These are phyloP conservation scores for Penicillium canescens DNA, from an alignment of 495 filamentous ascomycete species.

Conservation along the genomic window DNA sequence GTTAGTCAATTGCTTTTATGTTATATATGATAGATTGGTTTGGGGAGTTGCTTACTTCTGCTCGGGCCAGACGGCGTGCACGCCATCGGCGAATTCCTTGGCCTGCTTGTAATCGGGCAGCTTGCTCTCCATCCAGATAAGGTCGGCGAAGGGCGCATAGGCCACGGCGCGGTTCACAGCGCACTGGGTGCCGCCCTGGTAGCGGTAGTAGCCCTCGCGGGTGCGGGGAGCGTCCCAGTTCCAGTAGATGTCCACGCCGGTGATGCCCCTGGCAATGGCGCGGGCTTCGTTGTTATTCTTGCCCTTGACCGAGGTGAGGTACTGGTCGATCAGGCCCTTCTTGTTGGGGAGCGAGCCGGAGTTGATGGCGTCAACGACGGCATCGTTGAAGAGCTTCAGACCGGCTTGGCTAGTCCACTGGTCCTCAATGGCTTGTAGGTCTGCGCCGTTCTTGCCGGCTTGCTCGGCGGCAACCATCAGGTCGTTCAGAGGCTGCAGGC, in stretches of 20 bases:
- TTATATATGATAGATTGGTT: too few species aligned
- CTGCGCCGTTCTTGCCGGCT: slow-evolving; percentile 74
- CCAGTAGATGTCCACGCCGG: slow-evolving; percentile 82
- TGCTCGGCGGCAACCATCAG: slow-evolving; percentile 86
- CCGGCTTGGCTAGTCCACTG: slow-evolving; percentile 78
- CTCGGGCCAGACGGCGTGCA: slow-evolving; percentile 93
- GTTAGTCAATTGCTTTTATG: neutral
- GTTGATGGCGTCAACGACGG: slow-evolving; percentile 81
- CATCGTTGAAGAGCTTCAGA: slow-evolving; percentile 89
- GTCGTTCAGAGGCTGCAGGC: slow-evolving; percentile 80
- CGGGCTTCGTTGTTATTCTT: slow-evolving; percentile 85
- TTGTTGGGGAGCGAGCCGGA: slow-evolving; percentile 65
- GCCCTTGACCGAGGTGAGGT: slow-evolving; percentile 65
- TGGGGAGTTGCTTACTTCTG: slow-evolving; percentile 68
- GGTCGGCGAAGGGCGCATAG: slow-evolving; percentile 90
- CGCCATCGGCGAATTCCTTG: slow-evolving; percentile 89
- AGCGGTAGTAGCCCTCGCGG: slow-evolving; percentile 90
- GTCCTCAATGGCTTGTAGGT: slow-evolving; percentile 92
- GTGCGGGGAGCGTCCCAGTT: slow-evolving; percentile 93
- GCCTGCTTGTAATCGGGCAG: slow-evolving; percentile 91
- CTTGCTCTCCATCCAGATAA: slow-evolving; percentile 99
- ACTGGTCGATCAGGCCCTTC: slow-evolving; percentile 63
- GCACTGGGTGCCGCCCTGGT: slow-evolving; percentile 88
- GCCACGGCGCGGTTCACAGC: slow-evolving; percentile 89
- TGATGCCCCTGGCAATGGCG: slow-evolving; percentile 77